phyloP scores from a whole-genome alignment of 345 rosid species.

The Brassica incana region DNA sequence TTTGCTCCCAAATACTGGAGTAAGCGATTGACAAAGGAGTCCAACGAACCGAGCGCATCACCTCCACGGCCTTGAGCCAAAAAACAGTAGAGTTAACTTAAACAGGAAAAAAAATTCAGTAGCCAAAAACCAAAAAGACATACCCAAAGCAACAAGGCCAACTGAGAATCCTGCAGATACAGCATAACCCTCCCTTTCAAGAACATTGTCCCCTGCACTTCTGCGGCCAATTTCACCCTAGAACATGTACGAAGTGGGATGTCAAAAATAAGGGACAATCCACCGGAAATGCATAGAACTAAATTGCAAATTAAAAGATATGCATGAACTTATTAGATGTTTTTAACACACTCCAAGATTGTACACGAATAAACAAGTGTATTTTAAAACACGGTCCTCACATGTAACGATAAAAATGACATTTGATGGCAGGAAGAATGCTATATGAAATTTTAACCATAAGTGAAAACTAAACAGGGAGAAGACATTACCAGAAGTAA shows the following conservation, averaged over 20 bases:
- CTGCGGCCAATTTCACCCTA: conserved; percentile 96
- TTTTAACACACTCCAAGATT: background rate
- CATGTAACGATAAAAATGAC: background rate
- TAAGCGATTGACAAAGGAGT: conserved; percentile 71
- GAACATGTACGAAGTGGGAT: conserved; percentile 31
- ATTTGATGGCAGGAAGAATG: conserved; percentile 17
- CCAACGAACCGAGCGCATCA: conserved; percentile 67
- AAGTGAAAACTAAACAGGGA: background rate
- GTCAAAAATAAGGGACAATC: conserved; percentile 17
- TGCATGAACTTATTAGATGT: background rate
- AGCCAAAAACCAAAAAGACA: conserved; percentile 29
- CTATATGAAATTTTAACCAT: conserved; percentile 4
- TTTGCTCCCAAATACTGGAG: conserved; percentile 86
- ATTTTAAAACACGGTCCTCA: conserved; percentile 8
- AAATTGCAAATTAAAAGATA: conserved; percentile 4
- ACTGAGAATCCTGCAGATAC: conserved; percentile 97
- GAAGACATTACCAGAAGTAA: conserved; percentile 62
- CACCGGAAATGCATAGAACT: background rate
- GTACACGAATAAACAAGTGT: background rate
- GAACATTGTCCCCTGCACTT: conserved; percentile 98
- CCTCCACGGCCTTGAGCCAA: conserved; percentile 79
- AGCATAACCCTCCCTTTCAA: conserved; percentile 99
- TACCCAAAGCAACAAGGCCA: conserved; percentile 98
- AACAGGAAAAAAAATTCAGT: background rate
- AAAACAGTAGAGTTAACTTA: conserved; percentile 28